phyloP scores from a whole-genome alignment of 139 green algal species.

The Chlamydomonas schloesseri region DNA sequence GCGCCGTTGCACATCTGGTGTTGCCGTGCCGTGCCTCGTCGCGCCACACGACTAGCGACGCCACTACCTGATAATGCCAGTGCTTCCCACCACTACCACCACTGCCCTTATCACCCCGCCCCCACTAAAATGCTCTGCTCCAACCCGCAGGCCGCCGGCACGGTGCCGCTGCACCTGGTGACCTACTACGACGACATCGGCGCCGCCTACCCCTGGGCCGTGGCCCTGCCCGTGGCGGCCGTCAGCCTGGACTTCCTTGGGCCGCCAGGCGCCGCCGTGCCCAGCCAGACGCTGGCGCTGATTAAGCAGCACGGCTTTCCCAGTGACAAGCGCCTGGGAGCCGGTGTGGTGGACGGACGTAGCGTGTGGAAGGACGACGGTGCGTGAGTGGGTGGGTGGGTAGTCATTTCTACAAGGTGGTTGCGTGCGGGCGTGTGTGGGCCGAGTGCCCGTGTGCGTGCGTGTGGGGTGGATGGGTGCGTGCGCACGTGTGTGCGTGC shows the following conservation, averaged over 20 bases:
- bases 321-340: slow-evolving; percentile 82
- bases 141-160: slow-evolving; percentile 19
- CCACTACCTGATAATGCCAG: too few relatives aligned
- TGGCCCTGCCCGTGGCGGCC: slow-evolving; percentile 76
- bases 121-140: too few relatives aligned
- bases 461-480: too few relatives aligned
- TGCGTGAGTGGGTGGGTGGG: slow-evolving; percentile 15
- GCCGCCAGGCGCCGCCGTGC: slow-evolving; percentile 68
- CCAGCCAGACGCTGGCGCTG: slow-evolving; percentile 71
- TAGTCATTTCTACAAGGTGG: too few relatives aligned
- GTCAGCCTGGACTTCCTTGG: slow-evolving; percentile 86
- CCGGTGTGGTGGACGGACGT: slow-evolving; percentile 88
- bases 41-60: too few relatives aligned
- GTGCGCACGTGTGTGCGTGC: too few relatives aligned
- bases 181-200: slow-evolving; percentile 85
- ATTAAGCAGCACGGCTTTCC: slow-evolving; percentile 81
- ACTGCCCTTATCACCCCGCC: too few relatives aligned
- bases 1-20: too few relatives aligned
- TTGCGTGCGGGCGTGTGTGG: too few relatives aligned
- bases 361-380: slow-evolving; percentile 82
- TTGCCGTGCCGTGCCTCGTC: too few relatives aligned
- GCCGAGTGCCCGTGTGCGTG: too few relatives aligned
- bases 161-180: slow-evolving; percentile 80
- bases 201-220: slow-evolving; percentile 77
- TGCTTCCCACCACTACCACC: too few relatives aligned